Evolutionary conservation across 176 grass and related monocot species (phyloP).

Genomic region (Miscanthus lutarioriparius): DNA sequence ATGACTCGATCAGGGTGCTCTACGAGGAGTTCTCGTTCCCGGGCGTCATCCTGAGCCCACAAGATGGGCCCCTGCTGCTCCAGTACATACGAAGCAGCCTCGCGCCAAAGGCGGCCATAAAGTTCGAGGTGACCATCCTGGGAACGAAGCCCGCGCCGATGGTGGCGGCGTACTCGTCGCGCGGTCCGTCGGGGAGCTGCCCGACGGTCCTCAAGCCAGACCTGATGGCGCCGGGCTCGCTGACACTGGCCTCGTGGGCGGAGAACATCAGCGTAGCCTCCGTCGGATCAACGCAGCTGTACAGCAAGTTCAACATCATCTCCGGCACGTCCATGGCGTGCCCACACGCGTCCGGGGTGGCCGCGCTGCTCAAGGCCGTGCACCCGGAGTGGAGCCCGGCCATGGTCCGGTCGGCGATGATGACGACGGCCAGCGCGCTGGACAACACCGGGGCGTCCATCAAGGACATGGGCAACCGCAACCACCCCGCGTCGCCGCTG

Average conservation of each 20-base stretch:
- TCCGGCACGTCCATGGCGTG: slow-evolving; percentile 85
- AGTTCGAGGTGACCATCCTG: slow-evolving; percentile 52
- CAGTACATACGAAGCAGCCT: slow-evolving; percentile 50
- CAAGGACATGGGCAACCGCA: slow-evolving; percentile 46
- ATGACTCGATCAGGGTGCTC: slow-evolving; percentile 27
- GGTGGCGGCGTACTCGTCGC: slow-evolving; percentile 64
- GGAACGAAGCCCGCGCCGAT: slow-evolving; percentile 42
- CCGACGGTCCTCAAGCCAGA: slow-evolving; percentile 76
- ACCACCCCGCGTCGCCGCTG: slow-evolving; percentile 47
- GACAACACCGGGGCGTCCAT: slow-evolving; percentile 64
- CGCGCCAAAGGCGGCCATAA: slow-evolving; percentile 44
- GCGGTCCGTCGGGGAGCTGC: slow-evolving; percentile 63
- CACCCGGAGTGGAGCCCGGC: slow-evolving; percentile 71
- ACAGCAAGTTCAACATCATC: slow-evolving; percentile 63
- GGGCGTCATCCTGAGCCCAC: slow-evolving; percentile 51
- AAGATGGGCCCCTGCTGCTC: slow-evolving; percentile 40
- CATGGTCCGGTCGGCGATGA: slow-evolving; percentile 65
- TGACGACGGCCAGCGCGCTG: slow-evolving; percentile 64
- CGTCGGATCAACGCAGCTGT: slow-evolving; percentile 41
- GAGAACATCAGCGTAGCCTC: slow-evolving; percentile 41
- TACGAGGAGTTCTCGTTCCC: slow-evolving; percentile 52
- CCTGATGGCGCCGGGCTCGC: slow-evolving; percentile 63
- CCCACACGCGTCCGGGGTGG: slow-evolving; percentile 68
- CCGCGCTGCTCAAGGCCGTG: slow-evolving; percentile 56
- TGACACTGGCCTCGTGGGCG: slow-evolving; percentile 68